Base-by-base conservation (phyloP, 106 monocot genomes). In the Hemerocallis citrina region DNA sequence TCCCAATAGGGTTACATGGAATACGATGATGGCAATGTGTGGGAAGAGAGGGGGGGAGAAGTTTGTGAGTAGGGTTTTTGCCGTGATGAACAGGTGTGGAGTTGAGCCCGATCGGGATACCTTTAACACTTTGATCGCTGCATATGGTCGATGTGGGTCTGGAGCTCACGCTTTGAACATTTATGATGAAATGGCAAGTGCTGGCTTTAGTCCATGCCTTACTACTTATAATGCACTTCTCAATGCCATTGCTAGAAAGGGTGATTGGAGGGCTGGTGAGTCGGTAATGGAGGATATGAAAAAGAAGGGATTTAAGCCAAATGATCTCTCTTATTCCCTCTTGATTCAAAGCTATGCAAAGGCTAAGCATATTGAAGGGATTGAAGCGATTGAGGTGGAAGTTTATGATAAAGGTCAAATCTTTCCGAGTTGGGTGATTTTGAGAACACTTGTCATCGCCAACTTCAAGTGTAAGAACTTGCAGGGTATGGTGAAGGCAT, bases 351-450 rank as follows among this genome's bases (percentile, higher is more conserved):
- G 81, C 32, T 63, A 96, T 73, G 84, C 87, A 52, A 77, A 87
- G 74, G 87, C 57, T 9, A 79, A 63, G 16, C 48, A 91, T 63
- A 8, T 72, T 2, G 57, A 77, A 74, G 87, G 84, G 12, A 88
- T 91, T 51, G 76, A 87, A 34, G 72, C 74, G 12, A 74, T 91
- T 13, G 96, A 91, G 70, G 64, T 11, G 48, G 72, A 79, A 34
- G 69, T 98, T 42, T 88, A 91, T 54, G n/a, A n/a, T n/a, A 65
- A 52, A 7, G 72, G 87, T 23, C 47, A 36, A 11, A 74, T 90
- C 0, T 96, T 90, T 49, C 95, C 90, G 0, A 96, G 79, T 62
- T 96, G 96, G 96, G 87, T 88, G 29, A 84, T 91, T 15, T 63
- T 98, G 49, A 69, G 87, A 64, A 91, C 84, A 25, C 81, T 91